Evolutionary conservation across 2,329 filamentous ascomycete species (phyloP), one percentile per base, ranked within the genome.

Genomic region (Tolypocladium inflatum): DNA sequence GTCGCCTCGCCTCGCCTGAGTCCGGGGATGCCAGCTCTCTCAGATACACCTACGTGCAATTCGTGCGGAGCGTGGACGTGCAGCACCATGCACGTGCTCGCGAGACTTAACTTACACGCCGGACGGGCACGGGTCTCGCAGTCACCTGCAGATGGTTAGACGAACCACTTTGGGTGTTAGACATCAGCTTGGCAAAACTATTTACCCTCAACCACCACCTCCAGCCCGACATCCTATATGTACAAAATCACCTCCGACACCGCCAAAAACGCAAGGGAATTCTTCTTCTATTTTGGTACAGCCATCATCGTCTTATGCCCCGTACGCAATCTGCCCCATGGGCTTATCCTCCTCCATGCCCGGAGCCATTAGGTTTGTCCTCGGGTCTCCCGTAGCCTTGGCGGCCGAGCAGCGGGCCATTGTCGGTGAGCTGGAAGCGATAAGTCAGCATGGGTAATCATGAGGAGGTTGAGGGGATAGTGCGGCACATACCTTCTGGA

Each of bases 391-490:
- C 11, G 85, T 86, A 59, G 88, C 89, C 83, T 97, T 97, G 64
- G 92, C 89, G 56, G 90, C 93, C 55, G 91, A 96, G 81, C 91
- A 97, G 71, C 94, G 89, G 60, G 94, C 94, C 94, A 99, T 99
- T 59, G 94, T 99, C 55, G 94, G 92, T 62, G 92, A 97, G 79
- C 92, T 96, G 61, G 13, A 21, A 51, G n/a, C 19, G 26, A 30
- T 5, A 10, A 26, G 59, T 73, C 63, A 73, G 63, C 58, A 61
- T 45, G 42, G 1, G 21, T 56, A 38, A 42, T 41, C 23, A 2
- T 23, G 10, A 61, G 45, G 50, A 53, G 10, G 55, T 19, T 62
- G 65, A 58, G 59, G 63, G 51, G 41, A 59, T 57, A 55, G 39
- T 38, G 57, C 21, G 51, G 39, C 52, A 78, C 85, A 74, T 79